Percentiles rank a stretch among this genome's conserved stretches.
These are phyloP conservation scores for Pilobolus umbonatus DNA, from an alignment of 192 early-diverging fungal species.

Conservation along the genomic window DNA sequence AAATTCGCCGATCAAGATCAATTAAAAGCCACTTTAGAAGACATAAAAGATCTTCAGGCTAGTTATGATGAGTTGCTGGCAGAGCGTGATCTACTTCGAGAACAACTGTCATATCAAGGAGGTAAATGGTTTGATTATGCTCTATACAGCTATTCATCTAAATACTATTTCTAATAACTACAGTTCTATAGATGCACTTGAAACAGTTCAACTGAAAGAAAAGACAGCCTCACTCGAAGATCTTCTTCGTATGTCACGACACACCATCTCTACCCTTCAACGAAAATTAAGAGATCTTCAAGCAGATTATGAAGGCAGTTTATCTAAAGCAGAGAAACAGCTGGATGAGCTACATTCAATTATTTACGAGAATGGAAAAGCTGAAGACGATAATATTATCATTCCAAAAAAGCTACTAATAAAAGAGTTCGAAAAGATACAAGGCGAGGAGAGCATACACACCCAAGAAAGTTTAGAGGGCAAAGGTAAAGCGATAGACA, in stretches of 20 bases:
- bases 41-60: conserved; percentile 58
- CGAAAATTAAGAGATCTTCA: conserved; percentile 65
- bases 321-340: conserved; percentile 30
- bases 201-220: conserved; percentile 48
- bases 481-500: too few species aligned
- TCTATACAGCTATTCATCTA: background rate
- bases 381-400: conserved; percentile 14
- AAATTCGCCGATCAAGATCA: conserved; percentile 81
- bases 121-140: background rate
- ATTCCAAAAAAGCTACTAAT: conserved; percentile 12
- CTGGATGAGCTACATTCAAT: conserved; percentile 15
- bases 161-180: background rate
- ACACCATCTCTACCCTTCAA: conserved; percentile 71
- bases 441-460: too few species aligned
- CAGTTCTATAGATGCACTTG: conserved; percentile 19
- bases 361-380: conserved; percentile 30
- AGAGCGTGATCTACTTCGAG: conserved; percentile 61
- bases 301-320: conserved; percentile 59
- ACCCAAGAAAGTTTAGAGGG: conserved; percentile 34
- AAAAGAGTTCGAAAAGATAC: conserved; percentile 23
- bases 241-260: conserved; percentile 63
- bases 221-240: conserved; percentile 37
- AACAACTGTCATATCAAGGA: conserved; percentile 58
- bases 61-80: conserved; percentile 58
- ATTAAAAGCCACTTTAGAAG: conserved; percentile 63